phyloP scores from a whole-genome alignment of 176 grass and related monocot species.

The Dendrocalamus sinicus region DNA sequence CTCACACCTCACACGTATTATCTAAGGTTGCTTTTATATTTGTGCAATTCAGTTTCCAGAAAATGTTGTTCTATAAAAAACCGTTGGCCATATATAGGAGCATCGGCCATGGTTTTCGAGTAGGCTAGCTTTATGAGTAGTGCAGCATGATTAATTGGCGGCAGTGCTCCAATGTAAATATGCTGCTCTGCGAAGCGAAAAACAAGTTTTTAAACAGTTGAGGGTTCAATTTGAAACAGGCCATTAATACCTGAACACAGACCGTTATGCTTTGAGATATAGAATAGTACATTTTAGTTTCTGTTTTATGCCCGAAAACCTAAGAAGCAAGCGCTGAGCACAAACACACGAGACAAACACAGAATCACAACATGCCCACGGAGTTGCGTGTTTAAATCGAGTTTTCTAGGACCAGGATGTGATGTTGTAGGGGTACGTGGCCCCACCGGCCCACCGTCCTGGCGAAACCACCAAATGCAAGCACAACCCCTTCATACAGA shows the following conservation, averaged over 20 bases:
- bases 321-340: no score
- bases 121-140: background rate
- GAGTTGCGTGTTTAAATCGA: slow-evolving; percentile 28
- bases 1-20: background rate
- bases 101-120: background rate
- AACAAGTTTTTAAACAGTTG: background rate
- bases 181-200: background rate
- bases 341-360: background rate
- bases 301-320: background rate
- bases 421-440: no score
- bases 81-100: background rate
- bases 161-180: background rate
- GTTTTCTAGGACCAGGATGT: slow-evolving; percentile 30
- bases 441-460: no score
- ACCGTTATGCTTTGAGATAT: background rate
- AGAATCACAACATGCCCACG: background rate
- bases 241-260: background rate
- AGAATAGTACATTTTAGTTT: no score
- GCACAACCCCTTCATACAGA: no score
- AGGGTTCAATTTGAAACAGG: background rate
- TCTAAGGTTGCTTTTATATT: background rate
- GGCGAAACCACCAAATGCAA: no score
- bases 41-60: background rate
- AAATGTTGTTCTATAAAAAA: background rate
- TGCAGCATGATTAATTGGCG: background rate